phyloP scores from a whole-genome alignment of 805 yeast species.

The Starmerella kuoi region DNA sequence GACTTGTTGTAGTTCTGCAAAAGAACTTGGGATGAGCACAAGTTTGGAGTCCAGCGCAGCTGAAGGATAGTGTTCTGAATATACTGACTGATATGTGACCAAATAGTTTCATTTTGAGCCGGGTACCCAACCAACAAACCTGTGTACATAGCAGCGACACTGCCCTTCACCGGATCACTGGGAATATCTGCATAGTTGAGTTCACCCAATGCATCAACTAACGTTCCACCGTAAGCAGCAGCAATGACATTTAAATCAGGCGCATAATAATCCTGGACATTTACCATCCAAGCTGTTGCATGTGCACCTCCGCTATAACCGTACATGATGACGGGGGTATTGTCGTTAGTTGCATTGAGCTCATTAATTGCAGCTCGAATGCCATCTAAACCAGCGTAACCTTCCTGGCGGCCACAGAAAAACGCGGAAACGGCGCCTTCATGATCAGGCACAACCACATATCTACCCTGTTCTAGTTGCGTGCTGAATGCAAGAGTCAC shows the following conservation, averaged over 20 bases:
- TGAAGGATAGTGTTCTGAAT: slow-evolving; percentile 5
- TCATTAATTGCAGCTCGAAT: slow-evolving; percentile 15
- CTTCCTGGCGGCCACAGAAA: slow-evolving; percentile 23
- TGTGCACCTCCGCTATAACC: slow-evolving; percentile 16
- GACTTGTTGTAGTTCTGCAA: not conserved
- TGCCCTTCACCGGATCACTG: slow-evolving; percentile 18
- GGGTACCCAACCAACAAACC: slow-evolving; percentile 23
- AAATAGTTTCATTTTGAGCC: slow-evolving; percentile 4
- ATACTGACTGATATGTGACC: slow-evolving; percentile 3
- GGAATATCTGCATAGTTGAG: slow-evolving; percentile 13
- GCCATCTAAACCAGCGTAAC: slow-evolving; percentile 24
- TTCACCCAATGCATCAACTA: slow-evolving; percentile 17
- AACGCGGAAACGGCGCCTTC: slow-evolving; percentile 26
- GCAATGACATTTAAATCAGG: slow-evolving; percentile 25
- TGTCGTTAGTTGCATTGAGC: not conserved
- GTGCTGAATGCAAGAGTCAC: not conserved
- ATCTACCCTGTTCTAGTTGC: slow-evolving; percentile 9
- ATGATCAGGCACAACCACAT: slow-evolving; percentile 23
- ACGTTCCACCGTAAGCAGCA: slow-evolving; percentile 18
- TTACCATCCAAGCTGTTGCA: slow-evolving; percentile 27
- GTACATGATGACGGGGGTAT: slow-evolving; percentile 5
- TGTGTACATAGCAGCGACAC: slow-evolving; percentile 20
- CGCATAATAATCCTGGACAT: slow-evolving; percentile 23
- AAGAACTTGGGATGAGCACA: slow-evolving; percentile 1
- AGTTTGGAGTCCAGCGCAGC: not conserved